Percentiles rank a stretch among this genome's conserved stretches.
Conservation (phyloP, 148 eudicot species). For the Dysphania ambrosioides region DNA sequence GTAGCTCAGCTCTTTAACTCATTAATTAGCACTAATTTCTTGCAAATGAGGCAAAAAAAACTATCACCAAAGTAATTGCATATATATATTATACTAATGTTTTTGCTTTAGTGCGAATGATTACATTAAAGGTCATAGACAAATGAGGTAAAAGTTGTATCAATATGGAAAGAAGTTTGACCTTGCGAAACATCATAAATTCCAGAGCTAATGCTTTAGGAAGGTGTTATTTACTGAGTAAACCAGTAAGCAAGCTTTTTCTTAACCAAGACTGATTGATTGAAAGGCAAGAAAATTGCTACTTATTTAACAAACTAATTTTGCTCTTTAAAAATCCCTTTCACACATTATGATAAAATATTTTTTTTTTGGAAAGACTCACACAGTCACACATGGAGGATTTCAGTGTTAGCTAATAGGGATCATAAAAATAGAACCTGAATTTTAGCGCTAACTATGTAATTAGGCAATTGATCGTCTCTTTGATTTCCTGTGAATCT, state of each 20-base stretch:
- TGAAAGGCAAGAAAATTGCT: background rate
- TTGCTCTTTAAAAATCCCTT: background rate
- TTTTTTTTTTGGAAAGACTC: no score
- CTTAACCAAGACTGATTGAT: background rate
- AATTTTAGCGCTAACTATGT: no score
- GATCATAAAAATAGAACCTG: no score
- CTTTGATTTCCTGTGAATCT: no score
- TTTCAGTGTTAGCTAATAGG: no score
- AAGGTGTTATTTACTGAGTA: conserved; percentile 6
- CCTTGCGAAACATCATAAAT: background rate
- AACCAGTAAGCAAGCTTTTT: background rate
- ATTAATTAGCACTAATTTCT: background rate
- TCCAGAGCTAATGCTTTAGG: conserved; percentile 4
- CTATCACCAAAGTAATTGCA: background rate
- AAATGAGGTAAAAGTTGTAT: background rate
- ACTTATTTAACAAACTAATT: no score
- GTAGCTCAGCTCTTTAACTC: conserved; percentile 1
- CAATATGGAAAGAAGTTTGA: background rate
- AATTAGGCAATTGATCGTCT: no score
- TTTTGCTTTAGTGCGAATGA: no score
- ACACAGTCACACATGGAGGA: no score
- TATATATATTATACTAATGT: no score
- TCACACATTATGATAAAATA: no score
- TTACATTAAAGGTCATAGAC: conserved; percentile 9
- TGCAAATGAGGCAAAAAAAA: background rate